A percentile compares a stretch with the other conserved stretches of the same genome.
These are phyloP conservation scores for Aspergillus phoenicis DNA, from an alignment of 2,329 filamentous ascomycete species.

Conservation along the genomic window DNA sequence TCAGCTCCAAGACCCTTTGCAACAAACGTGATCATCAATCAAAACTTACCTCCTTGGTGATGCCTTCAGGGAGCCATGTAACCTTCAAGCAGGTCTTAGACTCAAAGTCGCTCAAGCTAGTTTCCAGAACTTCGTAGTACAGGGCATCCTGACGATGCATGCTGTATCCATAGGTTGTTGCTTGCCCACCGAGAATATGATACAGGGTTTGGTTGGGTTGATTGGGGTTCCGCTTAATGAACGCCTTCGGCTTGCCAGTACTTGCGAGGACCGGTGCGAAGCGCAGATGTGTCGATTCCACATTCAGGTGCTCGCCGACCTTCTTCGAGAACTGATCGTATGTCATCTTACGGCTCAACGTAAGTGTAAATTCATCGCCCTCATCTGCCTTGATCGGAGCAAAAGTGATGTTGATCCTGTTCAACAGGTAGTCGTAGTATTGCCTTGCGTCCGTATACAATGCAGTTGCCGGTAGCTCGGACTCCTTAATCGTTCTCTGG, in stretches of 20 bases:
- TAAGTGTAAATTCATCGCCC: slow-evolving; percentile 72
- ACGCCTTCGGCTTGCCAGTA: slow-evolving; percentile 73
- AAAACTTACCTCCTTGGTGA: slow-evolving; percentile 76
- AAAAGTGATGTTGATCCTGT: slow-evolving; percentile 79
- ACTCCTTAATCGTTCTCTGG: slow-evolving; percentile 63
- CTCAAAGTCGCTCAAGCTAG: slow-evolving; percentile 89
- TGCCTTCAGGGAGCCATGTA: slow-evolving; percentile 82
- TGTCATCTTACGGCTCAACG: slow-evolving; percentile 81
- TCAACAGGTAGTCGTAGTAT: slow-evolving; percentile 91
- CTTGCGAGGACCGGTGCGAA: slow-evolving; percentile 83
- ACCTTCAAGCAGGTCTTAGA: slow-evolving; percentile 87
- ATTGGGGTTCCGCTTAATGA: slow-evolving; percentile 72
- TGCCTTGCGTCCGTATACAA: slow-evolving; percentile 70
- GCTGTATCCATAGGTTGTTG: slow-evolving; percentile 69
- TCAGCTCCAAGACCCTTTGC: slow-evolving; percentile 4
- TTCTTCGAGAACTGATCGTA: slow-evolving; percentile 87
- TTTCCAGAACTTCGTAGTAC: slow-evolving; percentile 91
- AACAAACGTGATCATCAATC: background rate
- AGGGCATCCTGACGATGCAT: slow-evolving; percentile 73
- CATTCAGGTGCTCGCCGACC: slow-evolving; percentile 74
- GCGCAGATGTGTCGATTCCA: slow-evolving; percentile 83
- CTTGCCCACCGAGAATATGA: slow-evolving; percentile 75
- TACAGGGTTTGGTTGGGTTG: slow-evolving; percentile 72
- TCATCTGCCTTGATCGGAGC: slow-evolving; percentile 60
- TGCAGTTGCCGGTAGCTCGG: slow-evolving; percentile 45